Percentiles rank a stretch among this genome's conserved stretches.
phyloP scores from a whole-genome alignment of 139 green algal species.

The Closterium sp. region DNA sequence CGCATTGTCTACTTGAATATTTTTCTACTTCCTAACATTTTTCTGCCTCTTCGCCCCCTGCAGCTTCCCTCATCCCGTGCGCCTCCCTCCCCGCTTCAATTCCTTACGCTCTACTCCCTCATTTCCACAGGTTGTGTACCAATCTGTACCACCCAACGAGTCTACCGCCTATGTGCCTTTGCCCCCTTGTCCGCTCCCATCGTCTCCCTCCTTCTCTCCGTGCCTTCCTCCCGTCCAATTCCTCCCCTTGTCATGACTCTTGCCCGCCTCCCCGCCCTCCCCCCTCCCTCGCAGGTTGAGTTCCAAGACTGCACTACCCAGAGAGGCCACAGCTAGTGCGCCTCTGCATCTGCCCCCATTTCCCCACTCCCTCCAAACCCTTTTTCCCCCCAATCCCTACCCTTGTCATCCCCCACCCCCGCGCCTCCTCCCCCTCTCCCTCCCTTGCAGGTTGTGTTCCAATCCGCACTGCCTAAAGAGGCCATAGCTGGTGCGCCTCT shows the following conservation, averaged over 20 bases:
- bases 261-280: too few species aligned
- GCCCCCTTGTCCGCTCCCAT: not conserved
- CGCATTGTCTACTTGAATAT: conserved; percentile 4
- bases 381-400: not conserved
- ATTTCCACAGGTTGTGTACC: not conserved
- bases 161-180: not conserved
- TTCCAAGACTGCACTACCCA: not conserved
- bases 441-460: too few species aligned
- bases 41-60: too few species aligned
- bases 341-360: not conserved
- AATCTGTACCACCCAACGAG: not conserved
- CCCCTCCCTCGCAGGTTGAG: not conserved
- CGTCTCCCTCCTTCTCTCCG: not conserved
- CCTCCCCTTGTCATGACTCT: too few species aligned
- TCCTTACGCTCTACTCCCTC: too few species aligned
- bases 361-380: not conserved
- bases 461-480: not conserved
- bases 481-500: not conserved
- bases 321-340: not conserved
- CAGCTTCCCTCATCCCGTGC: too few species aligned
- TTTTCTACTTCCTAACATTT: too few species aligned
- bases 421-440: not conserved
- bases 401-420: not conserved
- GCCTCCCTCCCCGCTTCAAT: too few species aligned
- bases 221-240: too few species aligned